Evolutionary conservation across 495 filamentous ascomycete species (phyloP), one percentile per base, ranked within the genome.

Genomic region (Acidiella bohemica): DNA sequence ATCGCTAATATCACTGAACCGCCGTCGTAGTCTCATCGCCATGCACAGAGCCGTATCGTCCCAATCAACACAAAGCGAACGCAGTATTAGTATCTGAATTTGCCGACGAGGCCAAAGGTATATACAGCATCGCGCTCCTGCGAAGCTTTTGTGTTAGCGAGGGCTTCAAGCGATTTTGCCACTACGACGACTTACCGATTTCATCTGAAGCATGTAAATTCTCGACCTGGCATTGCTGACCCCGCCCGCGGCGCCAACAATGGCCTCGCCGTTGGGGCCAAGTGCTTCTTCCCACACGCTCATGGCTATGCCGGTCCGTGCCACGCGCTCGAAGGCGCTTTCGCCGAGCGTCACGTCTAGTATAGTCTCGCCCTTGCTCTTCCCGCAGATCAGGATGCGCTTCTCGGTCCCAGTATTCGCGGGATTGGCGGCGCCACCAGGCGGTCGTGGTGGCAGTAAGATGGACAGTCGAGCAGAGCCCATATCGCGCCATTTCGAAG

Each of bases 401-500:
- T 94, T 93, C 64, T 87, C 76, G 42, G 76, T 46, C 12, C 50
- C 55, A 21, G 62, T 61, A 2, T 51, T 40, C 0, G 42, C 24
- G 6, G 45, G 57, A 16, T 39, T 33, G 9, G 36, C 34, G 49
- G 61, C 32, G 55, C 59, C 53, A 17, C 34, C 41, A 8, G 39
- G 16, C 0, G 29, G 37, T 52, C 47, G 71, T 63, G 80, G 76
- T 7, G 80, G 78, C 7, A 53, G 52, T 59, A 81, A 75, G 52
- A 96, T 85, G 22, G 79, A 80, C 23, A 97, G 59, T 21, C 76
- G 67, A 35, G 86, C 87, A 32, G 81, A 75, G 39, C 88, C 87
- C 65, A 88, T 78, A 50, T 95, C 87, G 21, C 81, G 74, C 90
- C 90, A 97, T 53, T 81, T 83, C 25, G 75, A 76, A 16, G 73